A percentile compares a stretch with the other conserved stretches of the same genome.
These are phyloP conservation scores for Populus ilicifolia DNA, from an alignment of 345 rosid species.

Conservation along the genomic window DNA sequence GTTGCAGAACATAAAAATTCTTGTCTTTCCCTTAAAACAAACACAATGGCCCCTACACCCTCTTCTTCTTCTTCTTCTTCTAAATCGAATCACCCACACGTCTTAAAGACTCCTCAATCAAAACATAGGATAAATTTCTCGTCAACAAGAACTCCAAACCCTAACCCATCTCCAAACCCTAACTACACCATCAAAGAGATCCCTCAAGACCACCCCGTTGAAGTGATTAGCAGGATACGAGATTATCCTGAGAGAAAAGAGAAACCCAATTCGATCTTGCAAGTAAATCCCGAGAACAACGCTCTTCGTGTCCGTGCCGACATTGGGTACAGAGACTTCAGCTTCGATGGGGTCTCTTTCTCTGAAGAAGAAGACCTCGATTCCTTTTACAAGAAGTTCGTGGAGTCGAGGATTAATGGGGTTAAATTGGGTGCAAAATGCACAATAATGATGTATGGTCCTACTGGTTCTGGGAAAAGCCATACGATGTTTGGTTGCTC, in stretches of 20 bases:
- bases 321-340: constrained; percentile 80
- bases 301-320: constrained; percentile 78
- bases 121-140: constrained; percentile 69
- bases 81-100: constrained; percentile 30
- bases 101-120: constrained; percentile 63
- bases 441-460: constrained; percentile 96
- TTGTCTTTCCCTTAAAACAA: not conserved
- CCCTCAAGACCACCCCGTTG: constrained; percentile 75
- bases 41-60: constrained; percentile 78
- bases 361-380: constrained; percentile 76
- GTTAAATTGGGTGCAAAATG: constrained; percentile 80
- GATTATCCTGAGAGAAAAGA: constrained; percentile 63
- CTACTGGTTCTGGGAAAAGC: constrained; percentile 95
- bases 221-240: constrained; percentile 78
- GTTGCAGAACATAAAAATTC: not conserved
- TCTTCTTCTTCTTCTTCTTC: constrained; percentile 41
- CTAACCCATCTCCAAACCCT: constrained; percentile 44
- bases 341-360: constrained; percentile 78
- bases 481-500: constrained; percentile 91
- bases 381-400: constrained; percentile 67
- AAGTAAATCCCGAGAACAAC: constrained; percentile 51
- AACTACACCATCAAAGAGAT: constrained; percentile 39
- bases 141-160: constrained; percentile 32
- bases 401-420: constrained; percentile 65
- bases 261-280: constrained; percentile 49